These are phyloP conservation scores for Elongisporangium anandrum DNA, from an alignment of 352 stramenopile genomes.

Conservation along the genomic window DNA sequence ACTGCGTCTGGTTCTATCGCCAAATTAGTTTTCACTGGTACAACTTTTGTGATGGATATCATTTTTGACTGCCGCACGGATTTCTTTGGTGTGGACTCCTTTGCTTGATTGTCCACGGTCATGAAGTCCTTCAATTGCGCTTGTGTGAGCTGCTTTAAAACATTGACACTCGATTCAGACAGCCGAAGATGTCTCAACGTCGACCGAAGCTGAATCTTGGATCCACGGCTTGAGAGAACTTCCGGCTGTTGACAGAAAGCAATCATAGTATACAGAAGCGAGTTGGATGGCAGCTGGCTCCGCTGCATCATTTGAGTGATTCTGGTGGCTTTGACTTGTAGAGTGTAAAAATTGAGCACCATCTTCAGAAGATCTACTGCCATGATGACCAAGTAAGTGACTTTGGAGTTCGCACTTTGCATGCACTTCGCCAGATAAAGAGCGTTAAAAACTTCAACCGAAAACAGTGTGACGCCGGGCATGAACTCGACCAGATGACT, in stretches of 20 bases:
- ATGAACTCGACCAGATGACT: slow-evolving; percentile 15
- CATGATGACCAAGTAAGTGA: slow-evolving; percentile 8
- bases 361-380: slow-evolving; percentile 11
- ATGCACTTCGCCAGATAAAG: slow-evolving; percentile 21
- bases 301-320: neutral
- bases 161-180: neutral
- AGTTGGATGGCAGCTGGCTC: neutral
- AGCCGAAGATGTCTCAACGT: neutral
- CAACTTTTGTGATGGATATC: neutral
- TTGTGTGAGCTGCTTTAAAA: neutral
- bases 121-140: neutral
- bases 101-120: neutral
- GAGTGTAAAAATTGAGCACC: neutral
- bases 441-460: slow-evolving; percentile 25
- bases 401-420: slow-evolving; percentile 11
- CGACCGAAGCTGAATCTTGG: neutral
- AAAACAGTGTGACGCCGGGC: slow-evolving; percentile 20
- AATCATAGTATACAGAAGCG: neutral
- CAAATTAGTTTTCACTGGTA: neutral
- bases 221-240: neutral
- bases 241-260: neutral
- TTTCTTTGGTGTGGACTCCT: too few species aligned
- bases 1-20: neutral
- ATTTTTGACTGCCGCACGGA: too few species aligned
- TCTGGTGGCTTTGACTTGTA: neutral